Evolutionary conservation across 2,329 filamentous ascomycete genomes (phyloP).

Genomic region (Diaporthe velutina): DNA sequence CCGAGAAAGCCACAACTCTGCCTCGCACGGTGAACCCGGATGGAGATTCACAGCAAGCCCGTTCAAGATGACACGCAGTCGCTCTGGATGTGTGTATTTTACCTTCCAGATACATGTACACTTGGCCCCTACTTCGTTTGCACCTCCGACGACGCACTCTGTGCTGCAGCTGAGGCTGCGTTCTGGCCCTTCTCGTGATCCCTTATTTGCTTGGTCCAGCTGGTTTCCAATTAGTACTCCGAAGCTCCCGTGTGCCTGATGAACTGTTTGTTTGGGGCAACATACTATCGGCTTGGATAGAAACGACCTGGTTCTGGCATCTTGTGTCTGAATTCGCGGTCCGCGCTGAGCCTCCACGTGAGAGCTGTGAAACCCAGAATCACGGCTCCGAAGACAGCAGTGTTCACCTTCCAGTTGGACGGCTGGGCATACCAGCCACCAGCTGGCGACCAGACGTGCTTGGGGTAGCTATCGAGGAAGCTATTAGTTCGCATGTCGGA

Average conservation of each 20-base stretch:
- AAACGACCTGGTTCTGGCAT: constrained; percentile 85
- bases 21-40: background rate
- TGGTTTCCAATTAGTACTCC: constrained; percentile 41
- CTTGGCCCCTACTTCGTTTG: constrained; percentile 21
- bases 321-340: constrained; percentile 78
- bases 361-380: constrained; percentile 74
- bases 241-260: background rate
- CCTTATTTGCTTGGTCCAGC: constrained; percentile 60
- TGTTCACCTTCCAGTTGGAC: constrained; percentile 95
- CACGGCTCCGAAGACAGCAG: constrained; percentile 55
- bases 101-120: background rate
- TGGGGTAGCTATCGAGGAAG: constrained; percentile 80
- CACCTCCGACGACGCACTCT: constrained; percentile 28
- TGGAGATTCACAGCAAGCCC: background rate
- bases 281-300: constrained; percentile 89
- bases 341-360: constrained; percentile 79
- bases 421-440: constrained; percentile 99
- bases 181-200: constrained; percentile 55
- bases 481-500: constrained; percentile 38
- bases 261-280: constrained; percentile 25
- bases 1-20: background rate
- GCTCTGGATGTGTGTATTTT: too few species aligned
- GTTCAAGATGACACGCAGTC: background rate
- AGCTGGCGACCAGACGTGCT: constrained; percentile 98
- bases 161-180: constrained; percentile 41